Evolutionary conservation across 257 asterid genomes (phyloP).

Genomic region (Solanum corneliomulleri): DNA sequence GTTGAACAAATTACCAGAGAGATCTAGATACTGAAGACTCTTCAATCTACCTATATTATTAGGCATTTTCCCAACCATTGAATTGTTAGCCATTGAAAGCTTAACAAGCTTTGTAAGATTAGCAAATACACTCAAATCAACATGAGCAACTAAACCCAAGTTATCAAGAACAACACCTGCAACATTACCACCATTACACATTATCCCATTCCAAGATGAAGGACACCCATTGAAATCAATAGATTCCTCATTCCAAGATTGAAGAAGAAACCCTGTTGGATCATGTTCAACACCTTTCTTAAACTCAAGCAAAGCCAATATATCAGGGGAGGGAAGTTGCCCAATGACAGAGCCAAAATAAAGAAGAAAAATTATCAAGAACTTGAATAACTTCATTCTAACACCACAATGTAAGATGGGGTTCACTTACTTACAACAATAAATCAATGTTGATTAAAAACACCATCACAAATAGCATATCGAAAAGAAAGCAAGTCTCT

Average conservation of each 20-base stretch:
- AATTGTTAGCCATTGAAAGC: conserved; percentile 76
- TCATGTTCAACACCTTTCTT: conserved; percentile 89
- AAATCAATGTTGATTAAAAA: background rate
- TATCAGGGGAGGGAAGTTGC: conserved; percentile 92
- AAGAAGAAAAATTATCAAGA: conserved; percentile 21
- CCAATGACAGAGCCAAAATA: conserved; percentile 42
- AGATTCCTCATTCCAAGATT: conserved; percentile 94
- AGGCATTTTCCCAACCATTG: conserved; percentile 56
- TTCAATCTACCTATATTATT: conserved; percentile 43
- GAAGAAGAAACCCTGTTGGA: conserved; percentile 73
- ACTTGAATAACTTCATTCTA: conserved; percentile 47
- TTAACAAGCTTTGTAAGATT: conserved; percentile 84
- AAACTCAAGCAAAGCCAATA: conserved; percentile 67
- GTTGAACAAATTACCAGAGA: conserved; percentile 58
- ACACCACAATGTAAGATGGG: conserved; percentile 3
- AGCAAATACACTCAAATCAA: conserved; percentile 61
- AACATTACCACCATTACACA: conserved; percentile 91
- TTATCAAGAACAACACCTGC: conserved; percentile 86
- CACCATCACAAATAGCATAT: no score
- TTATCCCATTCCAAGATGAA: conserved; percentile 94
- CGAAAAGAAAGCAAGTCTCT: background rate
- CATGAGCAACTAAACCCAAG: conserved; percentile 55
- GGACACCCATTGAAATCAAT: conserved; percentile 97
- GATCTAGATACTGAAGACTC: conserved; percentile 62
- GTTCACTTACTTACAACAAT: background rate